Conservation (phyloP, 371 early-diverging fungal genomes). For the Dentiscutata heterogama region DNA sequence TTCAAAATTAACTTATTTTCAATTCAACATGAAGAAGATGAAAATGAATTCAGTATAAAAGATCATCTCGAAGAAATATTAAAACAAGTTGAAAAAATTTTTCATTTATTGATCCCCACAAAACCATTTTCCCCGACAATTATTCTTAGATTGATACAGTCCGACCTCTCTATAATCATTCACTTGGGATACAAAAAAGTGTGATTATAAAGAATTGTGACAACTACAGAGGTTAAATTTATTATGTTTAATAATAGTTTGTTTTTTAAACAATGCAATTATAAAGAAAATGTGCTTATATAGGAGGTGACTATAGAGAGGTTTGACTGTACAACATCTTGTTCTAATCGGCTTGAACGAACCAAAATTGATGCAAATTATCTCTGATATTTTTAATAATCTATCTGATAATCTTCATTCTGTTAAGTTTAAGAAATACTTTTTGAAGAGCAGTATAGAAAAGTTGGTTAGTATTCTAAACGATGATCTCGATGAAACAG, state of each 20-base stretch:
- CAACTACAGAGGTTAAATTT: no score
- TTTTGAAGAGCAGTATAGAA: neutral
- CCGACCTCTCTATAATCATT: no score
- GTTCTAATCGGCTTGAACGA: constrained; percentile 18
- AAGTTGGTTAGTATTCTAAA: neutral
- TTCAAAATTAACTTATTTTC: no score
- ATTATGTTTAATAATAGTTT: no score
- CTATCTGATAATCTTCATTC: neutral
- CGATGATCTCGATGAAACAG: constrained; percentile 1
- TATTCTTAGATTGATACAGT: constrained; percentile 31
- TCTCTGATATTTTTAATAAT: neutral
- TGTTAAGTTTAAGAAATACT: neutral
- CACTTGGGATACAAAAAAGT: no score
- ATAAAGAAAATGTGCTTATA: no score
- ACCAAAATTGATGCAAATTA: neutral
- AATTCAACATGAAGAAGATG: no score
- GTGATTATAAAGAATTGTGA: no score
- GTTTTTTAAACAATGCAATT: no score
- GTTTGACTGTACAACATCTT: no score
- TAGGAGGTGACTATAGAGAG: no score
- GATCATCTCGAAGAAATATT: neutral
- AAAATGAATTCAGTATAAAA: no score
- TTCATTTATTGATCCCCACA: neutral
- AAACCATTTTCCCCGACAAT: neutral
- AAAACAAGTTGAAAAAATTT: constrained; percentile 3